Evolutionary conservation across 2,329 filamentous ascomycete species (phyloP).

Genomic region (Lasiodiplodia citricola): DNA sequence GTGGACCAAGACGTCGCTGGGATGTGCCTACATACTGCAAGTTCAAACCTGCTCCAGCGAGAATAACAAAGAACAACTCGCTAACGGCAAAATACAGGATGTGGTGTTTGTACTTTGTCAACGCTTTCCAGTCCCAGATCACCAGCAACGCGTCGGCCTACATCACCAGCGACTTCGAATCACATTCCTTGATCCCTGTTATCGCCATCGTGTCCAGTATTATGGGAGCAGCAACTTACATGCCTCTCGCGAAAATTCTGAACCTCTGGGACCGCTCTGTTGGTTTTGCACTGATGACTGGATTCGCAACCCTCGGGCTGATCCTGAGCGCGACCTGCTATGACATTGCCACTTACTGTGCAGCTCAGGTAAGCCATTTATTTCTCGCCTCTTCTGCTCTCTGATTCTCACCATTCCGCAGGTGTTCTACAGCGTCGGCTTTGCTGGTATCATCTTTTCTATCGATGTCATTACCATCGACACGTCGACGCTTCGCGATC

Average conservation of each 20-base stretch:
- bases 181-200: constrained; percentile 37
- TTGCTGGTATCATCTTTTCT: constrained; percentile 64
- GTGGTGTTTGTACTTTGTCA: constrained; percentile 48
- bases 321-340: constrained; percentile 67
- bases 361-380: constrained; percentile 46
- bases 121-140: constrained; percentile 48
- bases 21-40: constrained; percentile 41
- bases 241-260: constrained; percentile 71
- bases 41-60: background rate
- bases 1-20: constrained; percentile 45
- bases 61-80: background rate
- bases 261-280: constrained; percentile 71
- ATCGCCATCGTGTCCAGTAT: constrained; percentile 36
- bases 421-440: constrained; percentile 58
- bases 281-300: constrained; percentile 62
- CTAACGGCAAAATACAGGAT: constrained; percentile 23
- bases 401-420: constrained; percentile 32
- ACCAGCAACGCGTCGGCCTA: constrained; percentile 41
- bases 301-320: constrained; percentile 55
- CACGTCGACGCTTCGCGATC: constrained; percentile 67
- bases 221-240: constrained; percentile 62
- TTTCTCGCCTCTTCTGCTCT: background rate
- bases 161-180: constrained; percentile 40
- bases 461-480: constrained; percentile 72
- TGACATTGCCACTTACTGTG: constrained; percentile 65